A percentile compares a stretch with the other conserved stretches of the same genome.
These are phyloP conservation scores for Neurospora sp. DNA, from an alignment of 2,329 filamentous ascomycete species.

Conservation along the genomic window DNA sequence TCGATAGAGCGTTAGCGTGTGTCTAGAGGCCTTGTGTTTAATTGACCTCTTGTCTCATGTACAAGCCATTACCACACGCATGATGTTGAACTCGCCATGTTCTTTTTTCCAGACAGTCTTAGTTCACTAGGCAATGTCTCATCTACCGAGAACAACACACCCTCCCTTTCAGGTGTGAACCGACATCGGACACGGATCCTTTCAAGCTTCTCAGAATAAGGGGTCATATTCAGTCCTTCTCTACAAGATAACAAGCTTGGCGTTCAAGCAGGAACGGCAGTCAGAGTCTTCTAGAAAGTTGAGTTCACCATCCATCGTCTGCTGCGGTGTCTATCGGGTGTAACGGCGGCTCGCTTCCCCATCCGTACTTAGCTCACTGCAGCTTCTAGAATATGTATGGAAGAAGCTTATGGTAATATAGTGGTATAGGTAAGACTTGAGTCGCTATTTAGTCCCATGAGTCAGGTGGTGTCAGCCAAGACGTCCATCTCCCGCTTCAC, in stretches of 20 bases:
- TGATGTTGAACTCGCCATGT: neutral
- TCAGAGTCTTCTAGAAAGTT: too few relatives aligned
- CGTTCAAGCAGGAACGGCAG: neutral
- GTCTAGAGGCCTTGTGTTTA: neutral
- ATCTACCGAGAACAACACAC: neutral
- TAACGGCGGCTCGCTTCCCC: neutral
- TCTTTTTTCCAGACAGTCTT: neutral
- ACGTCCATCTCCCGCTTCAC: too few relatives aligned
- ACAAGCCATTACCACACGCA: neutral
- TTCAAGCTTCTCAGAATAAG: neutral
- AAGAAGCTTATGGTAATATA: neutral
- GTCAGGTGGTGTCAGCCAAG: too few relatives aligned
- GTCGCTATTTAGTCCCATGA: neutral
- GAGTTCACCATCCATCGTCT: neutral
- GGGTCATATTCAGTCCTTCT: neutral
- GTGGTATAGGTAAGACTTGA: neutral
- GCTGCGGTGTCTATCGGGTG: neutral
- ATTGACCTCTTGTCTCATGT: neutral
- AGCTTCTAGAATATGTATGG: neutral
- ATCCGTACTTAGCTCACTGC: too few relatives aligned
- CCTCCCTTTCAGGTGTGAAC: neutral
- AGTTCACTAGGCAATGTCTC: neutral
- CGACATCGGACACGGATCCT: neutral
- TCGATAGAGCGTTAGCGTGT: neutral
- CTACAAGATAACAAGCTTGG: neutral